Evolutionary conservation across 2,329 filamentous ascomycete species (phyloP), one percentile per base, ranked within the genome.

Genomic region (Aspergillus sp.): DNA sequence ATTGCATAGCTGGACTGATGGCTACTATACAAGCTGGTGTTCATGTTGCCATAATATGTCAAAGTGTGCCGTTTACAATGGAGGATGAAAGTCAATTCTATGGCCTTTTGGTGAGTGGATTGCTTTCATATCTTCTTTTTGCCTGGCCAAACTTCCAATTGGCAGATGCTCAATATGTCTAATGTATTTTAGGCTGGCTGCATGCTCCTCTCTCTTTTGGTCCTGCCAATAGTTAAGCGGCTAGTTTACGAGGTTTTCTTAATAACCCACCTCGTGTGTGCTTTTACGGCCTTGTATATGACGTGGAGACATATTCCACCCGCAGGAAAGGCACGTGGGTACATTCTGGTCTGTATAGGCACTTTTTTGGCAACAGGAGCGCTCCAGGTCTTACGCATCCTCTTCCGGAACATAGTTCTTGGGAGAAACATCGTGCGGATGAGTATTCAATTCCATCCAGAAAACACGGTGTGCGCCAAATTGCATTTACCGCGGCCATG

Each of bases 211-310:
- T 42, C 51, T 35, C 44, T 54, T 0, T 19, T 46, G 8, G 26
- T 52, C n/a, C 29, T 56, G 5, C 53, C 47, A 7, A 8, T 54
- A 26, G 45, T 56, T 4, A 51, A 45, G 34, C 54, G 50, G 42
- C 41, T 51, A 43, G 47, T 56, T 19, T 56, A 56, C 26, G 43
- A 56, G 39, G 33, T 56, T 9, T 56, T 56, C 29, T 42, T 54
- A n/a, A 7, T 47, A 5, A 48, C 46, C 8, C 42, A 56, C 27
- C 36, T 49, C 9, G 43, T 7, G 12, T 49, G 42, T 40, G 45
- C 51, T 27, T 34, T 50, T 10, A 29, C 45, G 3, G 34, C 50
- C 30, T 44, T 56, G 5, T 56, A 54, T 27, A 35, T 35, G 30
- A 41, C 52, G 8, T 56, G 44, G 53, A 38, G 45, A 41, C 38